phyloP scores from a whole-genome alignment of 208 protist genomes.

The Trypanosoma congolense region DNA sequence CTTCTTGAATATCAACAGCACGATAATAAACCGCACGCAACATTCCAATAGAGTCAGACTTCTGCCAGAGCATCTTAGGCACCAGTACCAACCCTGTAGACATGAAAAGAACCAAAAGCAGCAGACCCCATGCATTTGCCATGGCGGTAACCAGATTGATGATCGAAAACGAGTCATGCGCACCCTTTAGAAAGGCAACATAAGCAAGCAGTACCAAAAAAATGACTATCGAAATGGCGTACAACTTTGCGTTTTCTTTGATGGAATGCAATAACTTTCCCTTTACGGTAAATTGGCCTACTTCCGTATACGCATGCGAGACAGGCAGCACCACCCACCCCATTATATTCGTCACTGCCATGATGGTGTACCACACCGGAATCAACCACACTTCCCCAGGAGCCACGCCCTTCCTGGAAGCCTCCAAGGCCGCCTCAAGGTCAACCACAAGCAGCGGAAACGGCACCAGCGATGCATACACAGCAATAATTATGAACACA shows the following conservation, averaged over 20 bases:
- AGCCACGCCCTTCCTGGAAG: slow-evolving; percentile 15
- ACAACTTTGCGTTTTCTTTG: slow-evolving; percentile 79
- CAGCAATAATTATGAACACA: slow-evolving; percentile 67
- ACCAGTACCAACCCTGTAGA: slow-evolving; percentile 80
- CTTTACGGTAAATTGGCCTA: slow-evolving; percentile 76
- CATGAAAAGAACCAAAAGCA: slow-evolving; percentile 86
- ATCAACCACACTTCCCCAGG: slow-evolving; percentile 53
- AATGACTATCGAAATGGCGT: slow-evolving; percentile 66
- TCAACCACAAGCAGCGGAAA: slow-evolving; percentile 88
- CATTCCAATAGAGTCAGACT: slow-evolving; percentile 50
- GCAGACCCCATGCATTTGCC: slow-evolving; percentile 88
- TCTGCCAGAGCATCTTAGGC: slow-evolving; percentile 79
- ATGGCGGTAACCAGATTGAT: slow-evolving; percentile 80
- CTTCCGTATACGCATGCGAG: slow-evolving; percentile 79
- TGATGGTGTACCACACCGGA: slow-evolving; percentile 83
- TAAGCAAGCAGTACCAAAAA: slow-evolving; percentile 65
- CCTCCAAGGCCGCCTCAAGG: slow-evolving; percentile 59
- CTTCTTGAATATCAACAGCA: slow-evolving; percentile 81
- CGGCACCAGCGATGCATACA: slow-evolving; percentile 75
- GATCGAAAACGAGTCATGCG: slow-evolving; percentile 40
- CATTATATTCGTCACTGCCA: slow-evolving; percentile 78
- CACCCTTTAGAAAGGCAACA: slow-evolving; percentile 74
- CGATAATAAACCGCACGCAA: slow-evolving; percentile 59
- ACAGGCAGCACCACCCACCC: slow-evolving; percentile 85
- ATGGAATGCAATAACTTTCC: slow-evolving; percentile 52